Base-by-base conservation (phyloP, 768 basidiomycete species). In the Boletus vermiculosoides region DNA sequence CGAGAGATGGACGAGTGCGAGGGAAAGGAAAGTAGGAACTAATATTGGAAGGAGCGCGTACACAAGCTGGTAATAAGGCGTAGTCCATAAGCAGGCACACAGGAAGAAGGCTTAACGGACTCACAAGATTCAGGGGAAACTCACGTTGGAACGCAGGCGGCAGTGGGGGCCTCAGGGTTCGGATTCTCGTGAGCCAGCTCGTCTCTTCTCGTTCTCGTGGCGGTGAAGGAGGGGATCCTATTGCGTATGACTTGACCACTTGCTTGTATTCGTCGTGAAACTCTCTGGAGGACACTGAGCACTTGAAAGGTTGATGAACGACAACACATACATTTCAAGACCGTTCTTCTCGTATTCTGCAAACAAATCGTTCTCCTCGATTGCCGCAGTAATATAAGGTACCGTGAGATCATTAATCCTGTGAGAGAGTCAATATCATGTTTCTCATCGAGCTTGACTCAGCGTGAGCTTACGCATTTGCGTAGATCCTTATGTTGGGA, bases 351-450 rank as follows among this genome's bases (percentile, higher is more conserved):
- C 71, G 58, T 82, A 74, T 15, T 82, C 78, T 13, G 76, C 73
- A 67, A 92, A 93, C 0, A 83, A 79, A 69, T 95, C 88, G 58
- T 79, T 71, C 0, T 75, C 70, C 57, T 90, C 87, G 33, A 93
- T 87, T 9, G 85, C 84, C 8, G 89, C 83, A 1, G 90, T 92
- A 16, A 88, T 74, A 65, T 89, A 95, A 1, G 94, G 90, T 2
- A 96, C 93, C 0, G 92, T 92, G 3, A 75, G 55, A 63, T 95
- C 93, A 63, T 87, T 85, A 16, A 91, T 71, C 3, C 86, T 88
- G 57, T 20, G 30, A 36, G 25, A 40, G 44, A 7, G 50, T 59
- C 20, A 59, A n/a, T 6, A n/a, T 45, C 23, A 46, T 23, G 11
- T 33, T 39, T 22, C 23, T 33, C 30, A 11, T 39, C 30, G 33